Base-by-base conservation (phyloP, 202 grass and related monocot genomes). In the Setaria viridis region DNA sequence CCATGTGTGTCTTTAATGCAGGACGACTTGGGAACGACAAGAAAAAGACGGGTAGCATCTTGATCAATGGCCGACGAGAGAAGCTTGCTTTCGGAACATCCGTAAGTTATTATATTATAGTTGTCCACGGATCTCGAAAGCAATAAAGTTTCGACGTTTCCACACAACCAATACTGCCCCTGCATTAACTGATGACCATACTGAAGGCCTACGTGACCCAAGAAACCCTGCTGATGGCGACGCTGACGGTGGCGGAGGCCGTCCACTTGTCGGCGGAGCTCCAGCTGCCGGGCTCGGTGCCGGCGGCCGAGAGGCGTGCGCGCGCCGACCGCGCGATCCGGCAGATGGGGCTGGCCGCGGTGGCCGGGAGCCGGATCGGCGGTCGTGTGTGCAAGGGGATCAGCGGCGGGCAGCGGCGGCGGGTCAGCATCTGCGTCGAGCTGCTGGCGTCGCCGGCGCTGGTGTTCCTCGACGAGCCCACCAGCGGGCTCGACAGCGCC, bases 401-500 rank as follows among this genome's bases (percentile, higher is more conserved):
- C 58, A 60, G 58, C 58, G 58, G 58, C 58, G 58, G 58, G 3
- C n/a, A 60, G 58, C n/a, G 21, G 21, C n/a, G n/a, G 21, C 58
- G 58, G 58, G 58, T 60, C 21, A 60, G 58, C 58, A 60, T 60
- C 58, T 60, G 58, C 58, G 9, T 29, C 3, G 58, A 60, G 58
- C 58, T 60, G 58, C 58, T 60, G n/a, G 58, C 58, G n/a, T 29
- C 58, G 21, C 58, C 58, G 58, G n/a, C 9, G n/a, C 9, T 60
- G 20, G n/a, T 11, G 9, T 94, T 94, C 78, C 87, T 94, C 3
- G 90, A 94, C 48, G 93, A 94, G 77, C 90, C 93, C 10, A 94
- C 93, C 16, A 90, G 90, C 46, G 92, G 92, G 2, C 84, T 94
- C 19, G 92, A 94, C 83, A 94, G 92, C 63, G 89, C 92, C 5